Conservation (phyloP, 306 rosid species). For the Vicia sativa region DNA sequence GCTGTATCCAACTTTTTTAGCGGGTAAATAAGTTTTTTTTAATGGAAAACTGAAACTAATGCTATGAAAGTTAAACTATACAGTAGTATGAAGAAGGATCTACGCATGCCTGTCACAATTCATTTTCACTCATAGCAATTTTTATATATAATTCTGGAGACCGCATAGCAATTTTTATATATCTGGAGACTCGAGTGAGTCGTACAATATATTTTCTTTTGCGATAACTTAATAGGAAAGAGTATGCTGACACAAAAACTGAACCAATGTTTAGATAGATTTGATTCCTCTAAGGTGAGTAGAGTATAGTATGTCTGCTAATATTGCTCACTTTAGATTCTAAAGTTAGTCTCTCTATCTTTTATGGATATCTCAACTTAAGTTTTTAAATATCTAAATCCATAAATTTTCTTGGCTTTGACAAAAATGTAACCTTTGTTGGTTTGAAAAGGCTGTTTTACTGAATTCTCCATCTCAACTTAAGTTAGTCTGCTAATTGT, state of each 20-base stretch:
- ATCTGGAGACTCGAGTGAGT: too few relatives aligned
- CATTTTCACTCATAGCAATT: neutral
- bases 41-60: too few relatives aligned
- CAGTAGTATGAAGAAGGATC: too few relatives aligned
- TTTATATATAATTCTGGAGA: neutral
- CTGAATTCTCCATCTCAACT: conserved; percentile 17
- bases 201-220: neutral
- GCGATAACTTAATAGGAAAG: neutral
- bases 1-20: too few relatives aligned
- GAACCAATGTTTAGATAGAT: neutral
- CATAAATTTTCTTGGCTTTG: neutral
- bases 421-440: conserved; percentile 4
- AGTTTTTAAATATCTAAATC: too few relatives aligned
- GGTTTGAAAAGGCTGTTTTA: conserved; percentile 5
- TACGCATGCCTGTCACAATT: too few relatives aligned
- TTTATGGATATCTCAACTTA: too few relatives aligned
- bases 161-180: too few relatives aligned
- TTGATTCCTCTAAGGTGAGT: neutral
- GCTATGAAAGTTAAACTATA: too few relatives aligned
- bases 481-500: conserved; percentile 37
- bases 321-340: neutral
- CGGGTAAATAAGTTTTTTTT: too few relatives aligned
- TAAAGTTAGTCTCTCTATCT: too few relatives aligned
- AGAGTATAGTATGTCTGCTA: neutral
- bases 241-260: neutral